Conservation (phyloP, 2,329 filamentous ascomycete genomes). For the Alternaria longipes region DNA sequence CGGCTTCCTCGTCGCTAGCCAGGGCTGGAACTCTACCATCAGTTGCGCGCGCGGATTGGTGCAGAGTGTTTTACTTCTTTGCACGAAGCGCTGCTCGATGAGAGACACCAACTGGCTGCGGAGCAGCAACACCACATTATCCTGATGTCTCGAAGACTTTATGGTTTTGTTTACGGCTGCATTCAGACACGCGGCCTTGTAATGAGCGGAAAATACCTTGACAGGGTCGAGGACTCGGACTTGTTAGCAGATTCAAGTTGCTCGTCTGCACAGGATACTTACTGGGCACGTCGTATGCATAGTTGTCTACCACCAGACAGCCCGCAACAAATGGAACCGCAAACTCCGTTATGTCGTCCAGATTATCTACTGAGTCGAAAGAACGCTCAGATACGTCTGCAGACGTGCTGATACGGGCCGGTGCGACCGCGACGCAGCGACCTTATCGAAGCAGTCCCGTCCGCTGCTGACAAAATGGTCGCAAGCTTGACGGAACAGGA, state of each 20-base stretch:
- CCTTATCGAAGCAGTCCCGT: neutral
- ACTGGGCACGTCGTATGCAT: slow-evolving; percentile 4
- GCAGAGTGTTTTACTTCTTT: slow-evolving; percentile 1
- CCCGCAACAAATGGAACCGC: neutral
- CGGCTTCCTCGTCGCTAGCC: neutral
- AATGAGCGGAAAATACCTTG: neutral
- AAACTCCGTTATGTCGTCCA: neutral
- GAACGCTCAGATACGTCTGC: neutral
- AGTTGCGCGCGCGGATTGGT: neutral
- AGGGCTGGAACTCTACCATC: neutral
- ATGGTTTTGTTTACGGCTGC: neutral
- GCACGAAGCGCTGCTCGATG: neutral
- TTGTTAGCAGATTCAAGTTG: neutral
- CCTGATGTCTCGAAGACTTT: neutral
- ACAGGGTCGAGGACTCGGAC: neutral
- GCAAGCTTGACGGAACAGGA: slow-evolving; percentile 3
- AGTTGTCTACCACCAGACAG: slow-evolving; percentile 3
- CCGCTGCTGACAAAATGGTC: neutral
- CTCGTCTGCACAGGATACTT: neutral
- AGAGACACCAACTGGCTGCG: neutral
- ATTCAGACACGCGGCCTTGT: neutral
- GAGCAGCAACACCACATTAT: neutral
- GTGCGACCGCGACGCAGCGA: neutral
- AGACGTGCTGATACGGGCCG: neutral
- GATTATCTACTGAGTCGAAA: neutral